Evolutionary conservation across 2,329 filamentous ascomycete species (phyloP).

Genomic region (Ambrosiella beaveri): DNA sequence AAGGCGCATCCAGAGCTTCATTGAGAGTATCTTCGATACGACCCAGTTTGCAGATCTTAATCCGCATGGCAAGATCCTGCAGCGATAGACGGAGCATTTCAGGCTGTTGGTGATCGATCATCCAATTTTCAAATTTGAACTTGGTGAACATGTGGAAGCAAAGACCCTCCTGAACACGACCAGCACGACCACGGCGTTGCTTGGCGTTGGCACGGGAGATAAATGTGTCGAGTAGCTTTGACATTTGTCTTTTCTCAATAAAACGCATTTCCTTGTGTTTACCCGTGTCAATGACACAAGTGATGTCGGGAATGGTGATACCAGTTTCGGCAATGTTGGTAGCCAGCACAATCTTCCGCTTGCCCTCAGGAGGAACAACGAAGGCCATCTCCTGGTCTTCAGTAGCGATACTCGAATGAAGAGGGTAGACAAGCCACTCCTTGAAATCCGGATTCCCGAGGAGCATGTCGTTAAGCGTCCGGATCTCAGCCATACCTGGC

Average conservation of each 20-base stretch:
- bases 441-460: slow-evolving; percentile 59
- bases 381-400: slow-evolving; percentile 95
- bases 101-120: slow-evolving; percentile 85
- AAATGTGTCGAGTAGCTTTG: slow-evolving; percentile 80
- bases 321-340: slow-evolving; percentile 98
- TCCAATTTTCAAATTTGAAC: slow-evolving; percentile 65
- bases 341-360: slow-evolving; percentile 83
- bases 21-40: slow-evolving; percentile 80
- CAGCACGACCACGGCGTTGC: slow-evolving; percentile 81
- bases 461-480: slow-evolving; percentile 72
- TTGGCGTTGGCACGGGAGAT: slow-evolving; percentile 93
- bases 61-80: slow-evolving; percentile 85
- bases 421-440: slow-evolving; percentile 70
- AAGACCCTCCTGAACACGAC: slow-evolving; percentile 83
- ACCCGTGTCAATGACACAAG: slow-evolving; percentile 88
- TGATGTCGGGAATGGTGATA: slow-evolving; percentile 96
- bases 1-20: slow-evolving; percentile 78
- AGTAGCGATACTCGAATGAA: slow-evolving; percentile 89
- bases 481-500: slow-evolving; percentile 85
- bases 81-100: slow-evolving; percentile 90
- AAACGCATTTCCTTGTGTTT: slow-evolving; percentile 97
- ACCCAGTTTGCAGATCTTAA: slow-evolving; percentile 94
- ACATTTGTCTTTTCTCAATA: slow-evolving; percentile 82
- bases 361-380: slow-evolving; percentile 60
- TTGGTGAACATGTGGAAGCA: slow-evolving; percentile 95